Percentiles rank a stretch among this genome's conserved stretches.
Conservation (phyloP, 169 alveolate genomes). For the Cryptosporidium parvum region DNA sequence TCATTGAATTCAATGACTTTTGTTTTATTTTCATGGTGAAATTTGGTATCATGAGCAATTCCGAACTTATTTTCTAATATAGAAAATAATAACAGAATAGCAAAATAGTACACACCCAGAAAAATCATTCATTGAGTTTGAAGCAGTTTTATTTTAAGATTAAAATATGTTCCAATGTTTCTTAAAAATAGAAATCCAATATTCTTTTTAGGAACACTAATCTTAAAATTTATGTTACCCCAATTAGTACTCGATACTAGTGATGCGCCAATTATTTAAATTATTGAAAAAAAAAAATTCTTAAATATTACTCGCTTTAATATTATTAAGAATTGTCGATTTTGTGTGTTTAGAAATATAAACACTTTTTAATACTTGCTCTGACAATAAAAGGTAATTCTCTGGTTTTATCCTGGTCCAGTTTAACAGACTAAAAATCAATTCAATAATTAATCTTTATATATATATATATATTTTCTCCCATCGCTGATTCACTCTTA, state of each 20-base stretch:
- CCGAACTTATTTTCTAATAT: conserved; percentile 1
- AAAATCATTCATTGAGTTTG: conserved; percentile 9
- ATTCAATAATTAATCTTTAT: neutral
- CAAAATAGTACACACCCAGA: neutral
- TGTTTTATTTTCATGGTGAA: neutral
- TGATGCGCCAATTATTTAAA: conserved; percentile 21
- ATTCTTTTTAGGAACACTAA: neutral
- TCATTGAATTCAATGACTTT: neutral
- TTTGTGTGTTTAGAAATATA: neutral
- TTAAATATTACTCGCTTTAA: neutral
- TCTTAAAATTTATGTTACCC: conserved; percentile 34
- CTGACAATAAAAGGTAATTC: neutral
- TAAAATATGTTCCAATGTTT: neutral
- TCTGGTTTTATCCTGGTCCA: neutral
- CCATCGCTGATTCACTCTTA: neutral
- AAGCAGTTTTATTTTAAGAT: neutral
- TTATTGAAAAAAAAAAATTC: neutral
- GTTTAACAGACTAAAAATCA: neutral
- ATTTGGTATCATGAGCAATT: neutral
- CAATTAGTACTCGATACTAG: conserved; percentile 36
- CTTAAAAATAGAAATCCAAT: neutral
- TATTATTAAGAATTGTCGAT: neutral
- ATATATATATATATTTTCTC: too few relatives aligned
- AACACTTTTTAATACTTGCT: neutral
- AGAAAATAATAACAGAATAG: neutral